Percentiles rank a stretch among this genome's conserved stretches.
Conservation (phyloP, 306 rosid species). For the Elaeagnus macrophylla region DNA sequence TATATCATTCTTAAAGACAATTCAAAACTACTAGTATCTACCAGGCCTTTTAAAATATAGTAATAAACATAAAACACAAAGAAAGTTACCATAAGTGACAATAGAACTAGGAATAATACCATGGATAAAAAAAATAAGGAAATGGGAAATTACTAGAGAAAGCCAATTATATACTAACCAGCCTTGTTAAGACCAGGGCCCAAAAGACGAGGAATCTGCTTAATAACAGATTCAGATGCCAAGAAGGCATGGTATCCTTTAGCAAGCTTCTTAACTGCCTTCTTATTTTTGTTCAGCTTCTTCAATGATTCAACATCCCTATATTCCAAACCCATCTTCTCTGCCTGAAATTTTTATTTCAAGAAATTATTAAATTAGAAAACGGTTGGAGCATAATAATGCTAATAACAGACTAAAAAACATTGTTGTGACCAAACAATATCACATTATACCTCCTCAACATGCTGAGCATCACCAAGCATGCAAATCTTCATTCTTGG, state of each 20-base stretch:
- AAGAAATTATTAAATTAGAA: background rate
- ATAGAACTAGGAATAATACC: background rate
- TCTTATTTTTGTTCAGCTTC: constrained; percentile 79
- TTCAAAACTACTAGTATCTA: no score
- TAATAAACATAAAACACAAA: no score
- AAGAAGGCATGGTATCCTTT: constrained; percentile 78
- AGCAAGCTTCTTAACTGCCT: constrained; percentile 68
- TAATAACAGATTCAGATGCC: constrained; percentile 83
- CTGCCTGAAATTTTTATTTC: constrained; percentile 38
- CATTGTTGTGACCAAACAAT: background rate
- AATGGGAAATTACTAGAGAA: background rate
- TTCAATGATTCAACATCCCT: constrained; percentile 82
- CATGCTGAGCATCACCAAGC: constrained; percentile 92
- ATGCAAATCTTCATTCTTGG: constrained; percentile 86
- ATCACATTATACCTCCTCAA: constrained; percentile 55
- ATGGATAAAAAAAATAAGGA: background rate
- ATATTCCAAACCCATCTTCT: constrained; percentile 60
- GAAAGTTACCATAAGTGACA: background rate
- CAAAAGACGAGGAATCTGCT: constrained; percentile 83
- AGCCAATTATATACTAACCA: constrained; percentile 34
- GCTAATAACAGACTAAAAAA: no score
- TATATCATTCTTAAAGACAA: background rate
- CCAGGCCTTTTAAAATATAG: no score
- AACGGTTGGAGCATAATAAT: no score
- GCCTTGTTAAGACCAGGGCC: constrained; percentile 96